phyloP scores from a whole-genome alignment of 208 protist genomes.

The Leishmania braziliensis region DNA sequence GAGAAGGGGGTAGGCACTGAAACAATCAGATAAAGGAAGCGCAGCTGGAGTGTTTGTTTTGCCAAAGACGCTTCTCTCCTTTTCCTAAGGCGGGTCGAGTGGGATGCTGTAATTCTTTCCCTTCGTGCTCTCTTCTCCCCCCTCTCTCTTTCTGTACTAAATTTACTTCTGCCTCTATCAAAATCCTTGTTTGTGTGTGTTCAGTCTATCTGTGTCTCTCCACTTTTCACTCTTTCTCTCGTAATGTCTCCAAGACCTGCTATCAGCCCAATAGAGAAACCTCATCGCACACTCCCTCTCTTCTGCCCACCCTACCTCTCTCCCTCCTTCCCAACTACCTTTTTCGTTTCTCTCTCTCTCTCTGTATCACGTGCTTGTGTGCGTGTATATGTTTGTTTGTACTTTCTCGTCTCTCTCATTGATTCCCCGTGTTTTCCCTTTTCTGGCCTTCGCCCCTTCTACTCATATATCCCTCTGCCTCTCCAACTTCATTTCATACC shows the following conservation, averaged over 20 bases:
- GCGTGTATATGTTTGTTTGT: not conserved
- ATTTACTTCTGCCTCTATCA: not conserved
- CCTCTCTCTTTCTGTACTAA: not conserved
- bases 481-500: not conserved
- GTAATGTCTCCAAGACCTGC: not conserved
- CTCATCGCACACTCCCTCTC: too few species aligned
- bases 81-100: not conserved
- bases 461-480: not conserved
- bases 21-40: not conserved
- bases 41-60: not conserved
- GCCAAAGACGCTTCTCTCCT: not conserved
- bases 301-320: too few species aligned
- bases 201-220: not conserved
- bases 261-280: not conserved
- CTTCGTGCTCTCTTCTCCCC: not conserved
- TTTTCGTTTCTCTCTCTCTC: not conserved
- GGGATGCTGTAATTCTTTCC: not conserved
- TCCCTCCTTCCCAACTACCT: not conserved
- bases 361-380: not conserved
- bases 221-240: not conserved
- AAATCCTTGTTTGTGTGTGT: not conserved
- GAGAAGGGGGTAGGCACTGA: not conserved
- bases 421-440: not conserved
- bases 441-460: not conserved
- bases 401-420: not conserved